These are phyloP conservation scores for Acidiella bohemica DNA, from an alignment of 495 filamentous ascomycete species.

Conservation along the genomic window DNA sequence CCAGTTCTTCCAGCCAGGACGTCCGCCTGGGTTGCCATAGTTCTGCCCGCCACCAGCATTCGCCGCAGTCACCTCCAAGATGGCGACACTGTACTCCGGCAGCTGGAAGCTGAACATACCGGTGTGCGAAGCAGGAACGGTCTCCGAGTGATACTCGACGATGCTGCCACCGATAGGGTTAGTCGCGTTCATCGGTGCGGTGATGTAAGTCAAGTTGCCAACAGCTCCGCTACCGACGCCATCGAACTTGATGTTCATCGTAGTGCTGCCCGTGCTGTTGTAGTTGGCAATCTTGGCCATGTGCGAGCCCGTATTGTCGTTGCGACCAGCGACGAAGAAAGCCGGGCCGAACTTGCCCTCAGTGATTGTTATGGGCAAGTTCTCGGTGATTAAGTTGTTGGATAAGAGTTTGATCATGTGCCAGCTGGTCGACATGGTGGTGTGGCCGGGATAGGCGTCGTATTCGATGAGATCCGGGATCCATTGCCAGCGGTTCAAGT, in stretches of 20 bases:
- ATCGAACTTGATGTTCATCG: constrained; percentile 42
- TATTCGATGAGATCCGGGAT: constrained; percentile 26
- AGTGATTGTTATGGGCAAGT: constrained; percentile 36
- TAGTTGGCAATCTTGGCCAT: constrained; percentile 55
- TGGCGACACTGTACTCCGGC: constrained; percentile 17
- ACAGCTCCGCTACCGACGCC: constrained; percentile 33
- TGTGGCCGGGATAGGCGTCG: constrained; percentile 22
- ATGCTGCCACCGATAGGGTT: constrained; percentile 28
- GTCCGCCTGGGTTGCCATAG: constrained; percentile 8
- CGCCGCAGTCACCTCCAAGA: constrained; percentile 14
- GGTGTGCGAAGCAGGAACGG: constrained; percentile 7
- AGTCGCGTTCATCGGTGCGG: constrained; percentile 33
- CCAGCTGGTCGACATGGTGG: constrained; percentile 32
- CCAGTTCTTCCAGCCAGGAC: constrained; percentile 10
- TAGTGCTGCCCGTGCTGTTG: constrained; percentile 41
- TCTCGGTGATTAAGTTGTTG: constrained; percentile 40
- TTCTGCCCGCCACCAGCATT: constrained; percentile 4
- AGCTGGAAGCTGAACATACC: constrained; percentile 19
- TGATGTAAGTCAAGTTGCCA: constrained; percentile 46
- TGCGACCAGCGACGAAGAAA: constrained; percentile 45
- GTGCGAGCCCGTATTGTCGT: constrained; percentile 27
- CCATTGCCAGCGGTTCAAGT: constrained; percentile 28
- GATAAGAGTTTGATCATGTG: constrained; percentile 35
- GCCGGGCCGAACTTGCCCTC: constrained; percentile 31
- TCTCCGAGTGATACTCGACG: constrained; percentile 6